Conservation (phyloP, 257 asterid species). For the Orobanche coerulescens region DNA sequence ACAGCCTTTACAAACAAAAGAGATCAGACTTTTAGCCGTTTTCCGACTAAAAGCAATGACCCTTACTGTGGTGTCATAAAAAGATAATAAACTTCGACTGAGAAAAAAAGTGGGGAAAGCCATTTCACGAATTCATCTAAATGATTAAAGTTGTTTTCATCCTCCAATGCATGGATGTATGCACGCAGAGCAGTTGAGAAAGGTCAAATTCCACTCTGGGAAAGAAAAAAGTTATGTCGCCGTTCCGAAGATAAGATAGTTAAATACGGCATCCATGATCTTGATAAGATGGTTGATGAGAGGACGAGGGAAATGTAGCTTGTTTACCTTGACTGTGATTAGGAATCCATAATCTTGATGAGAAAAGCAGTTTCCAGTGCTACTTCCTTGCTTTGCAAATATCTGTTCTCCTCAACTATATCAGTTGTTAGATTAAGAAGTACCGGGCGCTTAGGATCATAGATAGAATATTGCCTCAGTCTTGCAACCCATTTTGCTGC, state of each 20-base stretch:
- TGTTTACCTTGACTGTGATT: conserved; percentile 17
- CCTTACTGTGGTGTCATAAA: conserved; percentile 8
- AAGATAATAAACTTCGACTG: conserved; percentile 11
- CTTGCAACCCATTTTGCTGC: conserved; percentile 91
- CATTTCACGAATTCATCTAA: not conserved
- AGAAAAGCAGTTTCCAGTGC: conserved; percentile 84
- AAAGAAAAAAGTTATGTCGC: conserved; percentile 1
- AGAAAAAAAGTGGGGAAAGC: not conserved
- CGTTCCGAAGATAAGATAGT: not conserved
- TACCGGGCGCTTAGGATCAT: conserved; percentile 71
- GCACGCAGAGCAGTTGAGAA: conserved; percentile 12
- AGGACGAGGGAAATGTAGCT: not conserved
- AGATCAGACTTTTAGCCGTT: conserved; percentile 1
- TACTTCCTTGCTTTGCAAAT: conserved; percentile 74
- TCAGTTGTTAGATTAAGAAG: conserved; percentile 75
- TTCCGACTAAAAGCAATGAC: conserved; percentile 8
- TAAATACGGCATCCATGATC: not conserved
- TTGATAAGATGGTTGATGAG: not conserved
- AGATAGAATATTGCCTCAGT: conserved; percentile 59
- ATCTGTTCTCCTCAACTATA: conserved; percentile 74
- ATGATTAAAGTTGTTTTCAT: conserved; percentile 7
- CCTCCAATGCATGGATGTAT: not conserved
- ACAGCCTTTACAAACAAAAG: conserved; percentile 13
- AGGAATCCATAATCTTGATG: conserved; percentile 48
- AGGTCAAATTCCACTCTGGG: conserved; percentile 6